These are phyloP conservation scores for Nakazawaea ambrosiae DNA, from an alignment of 805 yeast genomes.

Conservation along the genomic window DNA sequence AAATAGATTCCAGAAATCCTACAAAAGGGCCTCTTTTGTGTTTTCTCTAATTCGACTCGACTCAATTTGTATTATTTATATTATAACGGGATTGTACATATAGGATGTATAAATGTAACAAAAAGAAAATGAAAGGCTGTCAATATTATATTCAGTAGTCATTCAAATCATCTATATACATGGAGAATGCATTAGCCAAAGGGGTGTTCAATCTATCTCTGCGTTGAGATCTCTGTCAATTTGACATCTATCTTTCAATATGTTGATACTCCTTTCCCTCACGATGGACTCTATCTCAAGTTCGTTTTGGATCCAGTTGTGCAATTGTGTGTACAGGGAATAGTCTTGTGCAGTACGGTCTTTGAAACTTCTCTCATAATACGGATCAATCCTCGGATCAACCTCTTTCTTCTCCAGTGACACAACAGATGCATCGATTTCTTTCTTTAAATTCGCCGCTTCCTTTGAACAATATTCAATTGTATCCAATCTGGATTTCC, in stretches of 20 bases:
- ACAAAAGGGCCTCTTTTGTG: too few species aligned
- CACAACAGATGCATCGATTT: conserved; percentile 17
- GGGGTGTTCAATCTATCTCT: too few species aligned
- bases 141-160: too few species aligned
- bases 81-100: background rate
- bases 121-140: too few species aligned
- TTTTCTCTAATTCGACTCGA: background rate
- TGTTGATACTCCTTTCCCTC: conserved; percentile 25
- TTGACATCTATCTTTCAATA: conserved; percentile 29
- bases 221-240: background rate
- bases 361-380: conserved; percentile 33
- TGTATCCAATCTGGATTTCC: conserved; percentile 34
- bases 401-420: conserved; percentile 15
- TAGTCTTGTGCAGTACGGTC: conserved; percentile 23
- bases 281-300: conserved; percentile 33
- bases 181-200: too few species aligned
- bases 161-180: too few species aligned
- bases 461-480: conserved; percentile 35
- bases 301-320: conserved; percentile 33
- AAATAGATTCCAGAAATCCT: too few species aligned
- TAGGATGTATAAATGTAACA: background rate
- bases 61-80: background rate
- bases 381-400: conserved; percentile 40
- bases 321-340: conserved; percentile 21
- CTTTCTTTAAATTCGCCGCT: conserved; percentile 22